Evolutionary conservation across 192 early-diverging fungal species (phyloP).

Genomic region (Coemansia sp.): DNA sequence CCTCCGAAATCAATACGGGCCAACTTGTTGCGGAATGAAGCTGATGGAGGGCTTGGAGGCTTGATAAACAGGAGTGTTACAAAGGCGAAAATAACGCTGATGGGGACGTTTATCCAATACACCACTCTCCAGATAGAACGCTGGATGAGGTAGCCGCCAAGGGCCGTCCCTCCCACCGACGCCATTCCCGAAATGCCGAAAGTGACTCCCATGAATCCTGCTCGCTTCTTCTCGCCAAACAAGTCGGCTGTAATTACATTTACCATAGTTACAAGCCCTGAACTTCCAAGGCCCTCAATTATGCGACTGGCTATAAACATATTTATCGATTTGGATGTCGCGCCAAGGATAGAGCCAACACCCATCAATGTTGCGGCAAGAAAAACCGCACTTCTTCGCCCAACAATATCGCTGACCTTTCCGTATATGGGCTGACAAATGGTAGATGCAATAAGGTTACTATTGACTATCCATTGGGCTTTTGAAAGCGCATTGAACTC

Average conservation of each 20-base stretch:
- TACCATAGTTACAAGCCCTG: constrained; percentile 62
- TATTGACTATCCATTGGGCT: constrained; percentile 78
- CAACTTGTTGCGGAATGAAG: constrained; percentile 53
- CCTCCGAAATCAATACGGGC: constrained; percentile 69
- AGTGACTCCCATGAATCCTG: constrained; percentile 60
- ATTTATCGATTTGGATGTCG: constrained; percentile 58
- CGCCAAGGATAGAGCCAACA: constrained; percentile 57
- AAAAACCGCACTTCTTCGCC: constrained; percentile 57
- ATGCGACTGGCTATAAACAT: constrained; percentile 70
- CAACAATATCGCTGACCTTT: constrained; percentile 82
- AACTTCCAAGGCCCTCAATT: constrained; percentile 69
- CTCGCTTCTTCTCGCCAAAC: constrained; percentile 59
- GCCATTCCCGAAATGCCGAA: constrained; percentile 59
- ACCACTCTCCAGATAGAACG: constrained; percentile 48
- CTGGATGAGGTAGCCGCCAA: constrained; percentile 64
- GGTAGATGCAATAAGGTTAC: constrained; percentile 67
- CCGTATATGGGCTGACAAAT: constrained; percentile 79
- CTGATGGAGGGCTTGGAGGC: constrained; percentile 29
- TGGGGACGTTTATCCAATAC: constrained; percentile 65
- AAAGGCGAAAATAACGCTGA: constrained; percentile 42
- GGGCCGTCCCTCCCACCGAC: constrained; percentile 60
- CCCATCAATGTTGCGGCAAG: constrained; percentile 56
- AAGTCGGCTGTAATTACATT: constrained; percentile 71
- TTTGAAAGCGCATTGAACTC: constrained; percentile 60
- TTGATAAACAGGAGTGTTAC: constrained; percentile 46